Evolutionary conservation across 140 eudicot species (phyloP), one percentile per base, ranked within the genome.

Genomic region (Bidens hawaiensis): DNA sequence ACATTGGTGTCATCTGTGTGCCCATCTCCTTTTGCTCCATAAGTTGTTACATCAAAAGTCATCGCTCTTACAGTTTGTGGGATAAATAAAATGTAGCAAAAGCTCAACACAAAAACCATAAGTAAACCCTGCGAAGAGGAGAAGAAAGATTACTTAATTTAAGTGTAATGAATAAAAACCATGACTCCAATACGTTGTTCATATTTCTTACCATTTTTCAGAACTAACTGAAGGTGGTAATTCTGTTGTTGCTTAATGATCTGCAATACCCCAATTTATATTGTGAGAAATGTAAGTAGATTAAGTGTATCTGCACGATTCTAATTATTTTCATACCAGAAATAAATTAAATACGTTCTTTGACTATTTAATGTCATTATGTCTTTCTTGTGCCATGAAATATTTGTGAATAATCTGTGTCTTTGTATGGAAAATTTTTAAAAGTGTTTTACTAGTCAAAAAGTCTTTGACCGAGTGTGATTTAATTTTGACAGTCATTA

Each of bases 21-120:
- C 62, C 71, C 71, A 66, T 66, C 62, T 51, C 71, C 71, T 38
- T 2, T 51, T 31, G 71, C 71, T 30, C 71, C 71, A 36, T 47
- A 65, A 7, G 60, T 19, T 30, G 33, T 65, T 21, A 65, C 47
- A 48, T 65, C 48, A 2, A 12, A 65, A 28, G 4, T 30, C 34
- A 11, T 31, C 3, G 50, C 70, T 21, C 49, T 65, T 30, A 61
- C 1, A 1, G 16, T 48, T 31, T n/a, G 23, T 6, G 23, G 24
- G 36, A 23, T 42, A 26, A 31, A 31, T 0, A 5, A 22, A 23
- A 57, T 17, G 54, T 38, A 28, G n/a, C 52, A 54, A 18, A 54
- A 27, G 4, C 43, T 13, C 3, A 67, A 40, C 12, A 67, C 2
- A 3, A 67, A 0, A 0, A 19, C 41, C 18, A 41, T 67, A 19